Conservation (phyloP, 371 early-diverging fungal species). For the Zopfochytrium polystomum region DNA sequence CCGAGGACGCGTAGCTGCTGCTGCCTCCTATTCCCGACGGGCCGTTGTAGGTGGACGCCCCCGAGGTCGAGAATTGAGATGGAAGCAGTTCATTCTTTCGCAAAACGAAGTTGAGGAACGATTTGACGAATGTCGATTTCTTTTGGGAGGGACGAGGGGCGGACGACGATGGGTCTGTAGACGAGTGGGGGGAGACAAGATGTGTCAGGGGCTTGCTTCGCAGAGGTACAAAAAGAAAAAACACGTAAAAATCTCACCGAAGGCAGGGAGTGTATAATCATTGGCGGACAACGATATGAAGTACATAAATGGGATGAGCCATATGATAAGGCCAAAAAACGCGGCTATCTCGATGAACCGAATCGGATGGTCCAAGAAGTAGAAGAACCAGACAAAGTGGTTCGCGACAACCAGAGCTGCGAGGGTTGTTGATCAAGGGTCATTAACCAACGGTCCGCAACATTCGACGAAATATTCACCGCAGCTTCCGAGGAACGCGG, state of each 20-base stretch:
- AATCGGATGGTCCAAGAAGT: slow-evolving; percentile 63
- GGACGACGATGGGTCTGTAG: not conserved
- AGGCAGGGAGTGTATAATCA: slow-evolving; percentile 76
- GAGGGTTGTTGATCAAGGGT: not conserved
- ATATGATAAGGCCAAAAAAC: slow-evolving; percentile 83
- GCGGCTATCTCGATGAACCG: slow-evolving; percentile 75
- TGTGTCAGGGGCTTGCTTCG: not conserved
- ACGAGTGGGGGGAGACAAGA: not conserved
- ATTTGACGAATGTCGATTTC: slow-evolving; percentile 29
- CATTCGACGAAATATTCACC: slow-evolving; percentile 7
- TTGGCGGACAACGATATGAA: slow-evolving; percentile 83
- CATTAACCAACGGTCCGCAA: slow-evolving; percentile 13
- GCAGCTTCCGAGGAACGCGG: slow-evolving; percentile 64
- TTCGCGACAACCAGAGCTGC: slow-evolving; percentile 71
- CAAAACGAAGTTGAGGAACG: slow-evolving; percentile 20
- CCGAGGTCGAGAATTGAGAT: too few relatives aligned
- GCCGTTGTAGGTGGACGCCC: too few relatives aligned
- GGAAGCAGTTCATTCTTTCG: slow-evolving; percentile 28
- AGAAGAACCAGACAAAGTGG: slow-evolving; percentile 85
- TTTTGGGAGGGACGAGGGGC: slow-evolving; percentile 1
- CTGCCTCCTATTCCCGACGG: too few relatives aligned
- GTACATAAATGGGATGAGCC: slow-evolving; percentile 83
- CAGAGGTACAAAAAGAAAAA: not conserved
- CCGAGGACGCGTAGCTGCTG: too few relatives aligned
- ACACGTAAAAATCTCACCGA: slow-evolving; percentile 38